Evolutionary conservation across 2,329 filamentous ascomycete species (phyloP).

Genomic region (Microascus cirrosus): DNA sequence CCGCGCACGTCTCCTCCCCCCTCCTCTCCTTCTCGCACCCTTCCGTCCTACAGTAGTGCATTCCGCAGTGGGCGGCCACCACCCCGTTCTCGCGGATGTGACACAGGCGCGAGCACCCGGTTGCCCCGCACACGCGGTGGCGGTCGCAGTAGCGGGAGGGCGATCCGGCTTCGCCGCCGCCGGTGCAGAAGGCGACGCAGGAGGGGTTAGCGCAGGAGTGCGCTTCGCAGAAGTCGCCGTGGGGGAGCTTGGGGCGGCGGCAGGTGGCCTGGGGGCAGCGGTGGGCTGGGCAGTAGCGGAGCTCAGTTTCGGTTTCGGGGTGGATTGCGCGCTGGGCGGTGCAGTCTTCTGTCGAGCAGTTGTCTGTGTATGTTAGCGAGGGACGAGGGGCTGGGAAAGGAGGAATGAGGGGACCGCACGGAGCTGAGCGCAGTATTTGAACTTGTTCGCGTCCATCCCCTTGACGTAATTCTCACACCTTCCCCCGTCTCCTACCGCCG

Average conservation of each 20-base stretch:
- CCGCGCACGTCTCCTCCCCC: neutral
- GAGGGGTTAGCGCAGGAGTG: conserved; percentile 11
- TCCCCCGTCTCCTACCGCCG: conserved; percentile 3
- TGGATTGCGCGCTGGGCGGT: neutral
- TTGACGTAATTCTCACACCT: conserved; percentile 11
- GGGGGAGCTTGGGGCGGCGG: neutral
- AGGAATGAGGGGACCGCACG: conserved; percentile 8
- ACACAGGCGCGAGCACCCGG: conserved; percentile 9
- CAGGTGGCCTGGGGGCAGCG: conserved; percentile 12
- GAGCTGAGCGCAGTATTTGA: conserved; percentile 10
- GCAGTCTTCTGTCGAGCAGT: conserved; percentile 11
- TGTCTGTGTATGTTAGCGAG: conserved; percentile 7
- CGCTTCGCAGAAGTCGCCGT: conserved; percentile 7
- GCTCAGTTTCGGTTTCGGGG: neutral
- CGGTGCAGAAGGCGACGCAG: conserved; percentile 10
- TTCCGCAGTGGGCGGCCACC: conserved; percentile 8
- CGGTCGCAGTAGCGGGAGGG: conserved; percentile 12
- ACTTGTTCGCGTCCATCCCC: conserved; percentile 11
- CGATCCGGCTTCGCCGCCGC: conserved; percentile 7
- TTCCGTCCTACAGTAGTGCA: conserved; percentile 8
- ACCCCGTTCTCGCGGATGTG: conserved; percentile 9
- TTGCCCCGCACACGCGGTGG: conserved; percentile 10
- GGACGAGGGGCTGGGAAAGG: neutral
- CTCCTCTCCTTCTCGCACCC: conserved; percentile 8
- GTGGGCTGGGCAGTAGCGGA: conserved; percentile 12